phyloP scores from a whole-genome alignment of 176 grass and related monocot genomes.

The Zizania latifolia region DNA sequence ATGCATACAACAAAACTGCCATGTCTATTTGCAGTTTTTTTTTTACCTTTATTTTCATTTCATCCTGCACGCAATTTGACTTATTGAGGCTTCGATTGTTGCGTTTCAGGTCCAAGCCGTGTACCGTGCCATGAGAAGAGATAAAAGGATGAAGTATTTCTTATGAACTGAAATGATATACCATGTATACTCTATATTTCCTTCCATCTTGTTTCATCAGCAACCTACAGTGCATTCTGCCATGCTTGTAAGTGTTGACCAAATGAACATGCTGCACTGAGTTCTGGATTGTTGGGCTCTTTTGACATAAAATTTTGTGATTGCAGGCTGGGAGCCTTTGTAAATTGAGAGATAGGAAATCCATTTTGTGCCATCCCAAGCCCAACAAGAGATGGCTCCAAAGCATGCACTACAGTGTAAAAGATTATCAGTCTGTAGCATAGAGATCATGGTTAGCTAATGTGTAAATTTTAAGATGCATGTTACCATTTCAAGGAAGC shows the following conservation, averaged over 20 bases:
- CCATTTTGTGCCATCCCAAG: not conserved
- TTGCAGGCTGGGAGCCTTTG: constrained; percentile 4
- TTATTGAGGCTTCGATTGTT: not conserved
- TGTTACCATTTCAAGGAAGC: not conserved
- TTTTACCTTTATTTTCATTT: not conserved
- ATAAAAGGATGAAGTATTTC: constrained; percentile 97
- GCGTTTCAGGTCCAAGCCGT: constrained; percentile 79
- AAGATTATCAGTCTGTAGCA: not conserved
- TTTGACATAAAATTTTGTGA: not conserved
- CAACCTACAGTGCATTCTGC: not conserved
- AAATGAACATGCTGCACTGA: not conserved
- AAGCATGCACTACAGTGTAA: not conserved
- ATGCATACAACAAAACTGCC: not conserved
- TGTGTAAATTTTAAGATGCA: not conserved
- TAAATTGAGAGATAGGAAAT: not conserved
- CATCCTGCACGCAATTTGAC: not conserved
- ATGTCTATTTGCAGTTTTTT: not conserved
- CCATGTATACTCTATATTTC: constrained; percentile 5
- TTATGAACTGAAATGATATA: constrained; percentile 35
- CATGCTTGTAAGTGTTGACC: constrained; percentile 11
- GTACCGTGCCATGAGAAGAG: constrained; percentile 92
- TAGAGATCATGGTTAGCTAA: not conserved
- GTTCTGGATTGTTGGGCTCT: not conserved
- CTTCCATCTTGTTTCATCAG: constrained; percentile 1
- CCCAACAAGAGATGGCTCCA: not conserved